Evolutionary conservation across 768 basidiomycete species (phyloP).

Genomic region (Tylopilus felleus): DNA sequence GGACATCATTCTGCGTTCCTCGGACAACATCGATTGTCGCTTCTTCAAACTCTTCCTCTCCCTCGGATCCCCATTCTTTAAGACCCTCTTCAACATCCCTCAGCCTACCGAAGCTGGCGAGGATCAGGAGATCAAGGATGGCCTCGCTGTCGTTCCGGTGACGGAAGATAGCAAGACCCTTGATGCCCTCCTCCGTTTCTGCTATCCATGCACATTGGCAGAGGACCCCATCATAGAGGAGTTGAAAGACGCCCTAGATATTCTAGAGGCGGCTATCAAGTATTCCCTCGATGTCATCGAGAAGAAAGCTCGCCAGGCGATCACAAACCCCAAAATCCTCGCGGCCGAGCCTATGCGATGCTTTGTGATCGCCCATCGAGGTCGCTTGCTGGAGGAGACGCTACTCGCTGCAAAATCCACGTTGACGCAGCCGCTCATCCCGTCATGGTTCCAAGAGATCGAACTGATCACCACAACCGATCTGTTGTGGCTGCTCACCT

Average conservation of each 20-base stretch:
- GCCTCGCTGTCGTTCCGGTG: conserved; percentile 16
- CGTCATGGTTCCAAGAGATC: conserved; percentile 25
- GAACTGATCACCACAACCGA: conserved; percentile 23
- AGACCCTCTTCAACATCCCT: too few relatives aligned
- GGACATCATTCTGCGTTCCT: too few relatives aligned
- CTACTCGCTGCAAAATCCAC: too few relatives aligned
- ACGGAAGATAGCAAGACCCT: conserved; percentile 21
- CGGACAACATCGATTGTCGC: too few relatives aligned
- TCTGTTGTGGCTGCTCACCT: conserved; percentile 22
- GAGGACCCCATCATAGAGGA: background rate
- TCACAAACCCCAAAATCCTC: background rate
- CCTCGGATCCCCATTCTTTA: too few relatives aligned
- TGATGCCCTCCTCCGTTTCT: conserved; percentile 24
- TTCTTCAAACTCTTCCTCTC: too few relatives aligned
- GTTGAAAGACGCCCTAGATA: background rate
- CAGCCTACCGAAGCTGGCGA: too few relatives aligned
- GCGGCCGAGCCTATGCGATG: background rate
- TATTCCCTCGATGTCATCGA: background rate
- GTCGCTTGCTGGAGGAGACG: background rate
- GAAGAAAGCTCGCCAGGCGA: background rate
- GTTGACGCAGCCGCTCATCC: conserved; percentile 22
- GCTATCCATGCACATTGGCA: conserved; percentile 16
- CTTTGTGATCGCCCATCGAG: background rate
- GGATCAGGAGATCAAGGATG: conserved; percentile 16
- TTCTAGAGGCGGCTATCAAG: background rate